Evolutionary conservation across 2,329 filamentous ascomycete genomes (phyloP).

Genomic region (Aspergillus ustus): DNA sequence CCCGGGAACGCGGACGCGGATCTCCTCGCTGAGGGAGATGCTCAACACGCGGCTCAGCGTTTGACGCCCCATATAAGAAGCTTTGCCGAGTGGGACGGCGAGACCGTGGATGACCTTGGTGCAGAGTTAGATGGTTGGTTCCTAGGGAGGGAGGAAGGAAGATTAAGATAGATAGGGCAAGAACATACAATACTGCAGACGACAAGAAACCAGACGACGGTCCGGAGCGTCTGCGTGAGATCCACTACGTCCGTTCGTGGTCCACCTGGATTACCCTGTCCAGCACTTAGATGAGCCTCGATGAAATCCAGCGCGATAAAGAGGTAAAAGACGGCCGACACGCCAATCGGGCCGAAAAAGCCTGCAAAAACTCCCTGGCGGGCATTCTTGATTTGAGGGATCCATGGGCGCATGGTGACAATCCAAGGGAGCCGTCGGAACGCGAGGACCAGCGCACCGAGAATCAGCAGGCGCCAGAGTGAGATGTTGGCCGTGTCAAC

Average conservation of each 20-base stretch:
- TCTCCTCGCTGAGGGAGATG: no score
- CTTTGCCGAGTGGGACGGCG: slow-evolving; percentile 70
- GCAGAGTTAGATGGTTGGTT: not conserved
- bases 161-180: not conserved
- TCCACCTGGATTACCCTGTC: slow-evolving; percentile 43
- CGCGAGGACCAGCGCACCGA: slow-evolving; percentile 77
- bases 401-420: slow-evolving; percentile 71
- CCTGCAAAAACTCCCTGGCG: slow-evolving; percentile 83
- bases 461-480: slow-evolving; percentile 70
- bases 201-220: slow-evolving; percentile 84
- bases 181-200: slow-evolving; percentile 75
- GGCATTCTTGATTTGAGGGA: slow-evolving; percentile 76
- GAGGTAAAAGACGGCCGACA: slow-evolving; percentile 90
- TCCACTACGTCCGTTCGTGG: slow-evolving; percentile 57
- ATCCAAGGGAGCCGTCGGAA: slow-evolving; percentile 79
- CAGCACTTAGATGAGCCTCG: no score
- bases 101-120: slow-evolving; percentile 75
- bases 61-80: slow-evolving; percentile 17
- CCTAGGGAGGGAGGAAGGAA: not conserved
- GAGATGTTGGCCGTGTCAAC: slow-evolving; percentile 71
- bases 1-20: no score
- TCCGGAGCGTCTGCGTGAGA: slow-evolving; percentile 67
- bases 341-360: slow-evolving; percentile 91
- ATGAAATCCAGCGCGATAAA: slow-evolving; percentile 81
- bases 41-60: no score